Percentiles rank a stretch among this genome's conserved stretches.
These are phyloP conservation scores for Globisporangium echinulatum DNA, from an alignment of 352 stramenopile genomes.

Conservation along the genomic window DNA sequence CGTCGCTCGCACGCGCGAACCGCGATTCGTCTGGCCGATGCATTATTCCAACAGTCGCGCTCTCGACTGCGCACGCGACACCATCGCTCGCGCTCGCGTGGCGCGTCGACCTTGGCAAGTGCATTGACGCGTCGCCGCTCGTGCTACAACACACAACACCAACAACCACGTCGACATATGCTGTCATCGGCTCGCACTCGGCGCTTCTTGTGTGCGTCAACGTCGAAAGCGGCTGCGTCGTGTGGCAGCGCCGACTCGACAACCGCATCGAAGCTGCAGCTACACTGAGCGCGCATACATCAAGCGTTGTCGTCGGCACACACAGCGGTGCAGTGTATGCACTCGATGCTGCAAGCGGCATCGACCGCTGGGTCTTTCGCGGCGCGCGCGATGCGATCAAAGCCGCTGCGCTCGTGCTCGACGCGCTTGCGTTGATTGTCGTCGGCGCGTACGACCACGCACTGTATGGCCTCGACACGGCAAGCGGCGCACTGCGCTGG, in stretches of 20 bases:
- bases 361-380: slow-evolving; percentile 26
- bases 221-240: slow-evolving; percentile 14
- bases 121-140: slow-evolving; percentile 58
- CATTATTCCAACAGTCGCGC: not conserved
- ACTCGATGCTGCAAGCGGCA: slow-evolving; percentile 26
- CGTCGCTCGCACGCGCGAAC: slow-evolving; percentile 9
- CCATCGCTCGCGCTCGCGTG: slow-evolving; percentile 17
- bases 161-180: slow-evolving; percentile 10
- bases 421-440: slow-evolving; percentile 31
- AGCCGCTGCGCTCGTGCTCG: slow-evolving; percentile 35
- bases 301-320: slow-evolving; percentile 41
- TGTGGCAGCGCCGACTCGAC: slow-evolving; percentile 41
- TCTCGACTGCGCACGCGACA: not conserved
- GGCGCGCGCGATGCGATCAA: slow-evolving; percentile 35
- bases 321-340: slow-evolving; percentile 47
- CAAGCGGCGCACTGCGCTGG: slow-evolving; percentile 21
- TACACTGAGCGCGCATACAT: slow-evolving; percentile 21
- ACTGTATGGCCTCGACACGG: slow-evolving; percentile 30
- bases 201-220: slow-evolving; percentile 36
- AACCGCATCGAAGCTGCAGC: slow-evolving; percentile 54
- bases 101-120: slow-evolving; percentile 40
- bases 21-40: not conserved
- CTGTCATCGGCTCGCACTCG: slow-evolving; percentile 48
- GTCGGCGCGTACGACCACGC: slow-evolving; percentile 43
- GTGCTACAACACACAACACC: slow-evolving; percentile 7